Conservation (phyloP, 257 asterid species). For the Solanum chilense region DNA sequence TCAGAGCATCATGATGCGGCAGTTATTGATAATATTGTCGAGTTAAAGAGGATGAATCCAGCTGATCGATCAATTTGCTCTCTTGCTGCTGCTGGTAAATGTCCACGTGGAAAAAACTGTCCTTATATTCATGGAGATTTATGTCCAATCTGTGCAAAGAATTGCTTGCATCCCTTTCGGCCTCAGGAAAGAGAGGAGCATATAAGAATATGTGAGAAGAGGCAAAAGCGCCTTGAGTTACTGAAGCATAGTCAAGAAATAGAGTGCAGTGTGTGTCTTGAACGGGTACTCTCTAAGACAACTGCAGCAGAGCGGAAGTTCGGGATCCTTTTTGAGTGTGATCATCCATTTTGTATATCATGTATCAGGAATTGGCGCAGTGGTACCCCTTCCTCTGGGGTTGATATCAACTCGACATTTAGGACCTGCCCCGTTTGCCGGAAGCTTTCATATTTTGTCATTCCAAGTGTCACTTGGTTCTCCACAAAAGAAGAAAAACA, state of each 20-base stretch:
- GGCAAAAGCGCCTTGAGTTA: conserved; percentile 64
- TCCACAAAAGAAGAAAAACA: conserved; percentile 61
- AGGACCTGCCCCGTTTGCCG: conserved; percentile 95
- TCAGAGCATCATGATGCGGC: conserved; percentile 12
- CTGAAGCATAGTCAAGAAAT: conserved; percentile 67
- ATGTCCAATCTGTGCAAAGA: conserved; percentile 65
- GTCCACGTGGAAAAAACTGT: conserved; percentile 68
- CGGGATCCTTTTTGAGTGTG: conserved; percentile 85
- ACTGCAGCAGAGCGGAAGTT: conserved; percentile 70
- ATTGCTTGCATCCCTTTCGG: conserved; percentile 81
- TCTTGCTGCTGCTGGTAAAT: conserved; percentile 86
- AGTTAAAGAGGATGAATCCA: conserved; percentile 29
- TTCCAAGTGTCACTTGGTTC: conserved; percentile 95
- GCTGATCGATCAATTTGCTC: conserved; percentile 72
- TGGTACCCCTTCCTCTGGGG: conserved; percentile 52
- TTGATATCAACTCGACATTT: conserved; percentile 67
- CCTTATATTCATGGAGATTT: conserved; percentile 78
- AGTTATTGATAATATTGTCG: conserved; percentile 20
- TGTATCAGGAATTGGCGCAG: conserved; percentile 94
- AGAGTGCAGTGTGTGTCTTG: conserved; percentile 95
- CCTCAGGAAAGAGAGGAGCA: conserved; percentile 84
- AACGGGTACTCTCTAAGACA: conserved; percentile 72
- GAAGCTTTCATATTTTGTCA: conserved; percentile 80
- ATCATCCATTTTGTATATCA: conserved; percentile 88
- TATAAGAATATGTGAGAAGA: conserved; percentile 52